Evolutionary conservation across 2,329 filamentous ascomycete genomes (phyloP), one percentile per base, ranked within the genome.

Genomic region (Bisporella sp.): DNA sequence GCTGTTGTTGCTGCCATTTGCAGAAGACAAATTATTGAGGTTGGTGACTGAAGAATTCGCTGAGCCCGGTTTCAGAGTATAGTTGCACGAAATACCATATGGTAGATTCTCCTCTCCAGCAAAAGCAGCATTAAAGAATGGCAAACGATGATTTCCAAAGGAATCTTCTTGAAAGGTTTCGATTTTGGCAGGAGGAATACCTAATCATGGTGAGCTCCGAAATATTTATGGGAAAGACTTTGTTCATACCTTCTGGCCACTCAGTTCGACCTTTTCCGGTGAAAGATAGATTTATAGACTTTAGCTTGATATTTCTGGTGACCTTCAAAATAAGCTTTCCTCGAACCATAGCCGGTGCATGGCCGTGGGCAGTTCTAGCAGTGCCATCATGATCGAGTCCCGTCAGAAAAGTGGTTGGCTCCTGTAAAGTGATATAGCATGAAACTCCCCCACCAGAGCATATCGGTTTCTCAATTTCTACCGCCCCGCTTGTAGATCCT

Each of bases 301-400:
- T 96, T 58, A 99, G 84, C 70, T 99, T 99, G 44, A 90, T 82
- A 57, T 88, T 87, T 65, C 97, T 97, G 43, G 87, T 84, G 9
- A 97, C 79, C 53, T 85, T 85, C 39, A 99, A 67, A 61, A 88
- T 85, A 50, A 99, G 69, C 57, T 84, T 90, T 13, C 93, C 93
- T 50, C 93, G 80, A 11, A 99, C 75, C 64, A 99, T 84, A 1
- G 91, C 87, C 5, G 89, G 92, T 48, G 59, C 51, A 40, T 54
- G 61, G 31, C 58, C 54, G 2, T 32, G 42, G 9, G 60, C 55
- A 37, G 60, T 56, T 45, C 58, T 51, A 11, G 58, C 61, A 6
- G 61, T 62, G 5, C 62, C 62, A 59, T 78, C 75, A 45, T 84
- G 80, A 51, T 83, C 77, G 61, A 92, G 90, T 0, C 88, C 88